Evolutionary conservation across 2,329 filamentous ascomycete species (phyloP), one percentile per base, ranked within the genome.

Genomic region (Venturia effusa): DNA sequence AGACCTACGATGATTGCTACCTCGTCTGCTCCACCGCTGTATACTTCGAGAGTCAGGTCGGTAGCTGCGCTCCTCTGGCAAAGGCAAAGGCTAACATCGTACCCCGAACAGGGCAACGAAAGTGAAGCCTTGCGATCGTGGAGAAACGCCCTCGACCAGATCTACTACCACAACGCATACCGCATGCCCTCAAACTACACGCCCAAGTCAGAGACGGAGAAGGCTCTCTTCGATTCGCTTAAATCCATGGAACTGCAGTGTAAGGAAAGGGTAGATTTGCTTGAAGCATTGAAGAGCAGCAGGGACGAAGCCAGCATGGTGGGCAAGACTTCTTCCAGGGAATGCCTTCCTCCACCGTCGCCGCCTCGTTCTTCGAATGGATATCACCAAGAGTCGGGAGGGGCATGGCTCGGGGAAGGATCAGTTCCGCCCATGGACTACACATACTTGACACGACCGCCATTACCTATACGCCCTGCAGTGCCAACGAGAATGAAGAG

Each of bases 1-100:
- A 96, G 83, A 96, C 92, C 64, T 97, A 97, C 78, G 93, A 97
- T 79, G 92, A 97, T 76, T 92, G 89, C 76, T 97, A 96, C 77
- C 79, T 97, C 70, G 92, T 88, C 73, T 97, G 92, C 77, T 97
- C 92, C 17, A 97, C 92, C 1, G 93, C 93, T 45, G 90, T 96
- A 62, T 97, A 96, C 78, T 97, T 96, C 75, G 94, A 99, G 78
- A 86, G 88, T 74, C 88, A 95, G 84, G 92, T 95, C 77, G 5
- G 54, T 57, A 34, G 10, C 17, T 59, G 19, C 45, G 15, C 45
- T n/a, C 43, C 11, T 27, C 17, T 37, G 2, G 7, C 27, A 11
- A 15, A 4, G 10, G 61, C 48, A 64, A 57, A 57, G 59, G n/a
- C 40, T 24, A 34, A 61, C 43, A 30, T 30, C 55, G 51, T 59